A percentile compares a stretch with the other conserved stretches of the same genome.
phyloP scores from a whole-genome alignment of 2,329 filamentous ascomycete genomes.

The Dactylellina cionopaga region DNA sequence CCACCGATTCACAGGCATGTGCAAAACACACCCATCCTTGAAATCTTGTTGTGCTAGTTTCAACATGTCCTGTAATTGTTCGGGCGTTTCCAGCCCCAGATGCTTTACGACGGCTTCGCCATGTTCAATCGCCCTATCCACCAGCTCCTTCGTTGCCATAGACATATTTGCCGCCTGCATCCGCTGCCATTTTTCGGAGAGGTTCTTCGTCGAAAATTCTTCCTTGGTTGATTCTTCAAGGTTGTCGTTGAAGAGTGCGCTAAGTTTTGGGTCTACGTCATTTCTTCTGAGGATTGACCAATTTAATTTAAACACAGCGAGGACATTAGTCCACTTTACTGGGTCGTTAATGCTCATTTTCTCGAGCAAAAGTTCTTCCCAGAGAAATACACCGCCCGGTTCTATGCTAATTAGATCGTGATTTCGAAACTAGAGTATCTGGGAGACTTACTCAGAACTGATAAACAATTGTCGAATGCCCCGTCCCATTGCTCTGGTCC shows the following conservation, averaged over 20 bases:
- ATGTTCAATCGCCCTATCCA: constrained; percentile 10
- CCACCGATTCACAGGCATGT: constrained; percentile 37
- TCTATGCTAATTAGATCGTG: not conserved
- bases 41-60: constrained; percentile 27
- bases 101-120: constrained; percentile 18
- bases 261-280: constrained; percentile 32
- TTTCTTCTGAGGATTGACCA: constrained; percentile 33
- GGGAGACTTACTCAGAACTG: constrained; percentile 12
- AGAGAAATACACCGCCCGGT: constrained; percentile 13
- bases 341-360: constrained; percentile 27
- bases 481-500: constrained; percentile 35
- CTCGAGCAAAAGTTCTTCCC: constrained; percentile 30
- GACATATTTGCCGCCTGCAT: constrained; percentile 31
- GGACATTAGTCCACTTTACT: constrained; percentile 13
- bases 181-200: constrained; percentile 26
- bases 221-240: constrained; percentile 15
- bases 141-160: constrained; percentile 22
- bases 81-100: constrained; percentile 14
- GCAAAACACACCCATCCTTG: constrained; percentile 23
- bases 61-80: constrained; percentile 16
- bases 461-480: constrained; percentile 22
- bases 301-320: constrained; percentile 24
- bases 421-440: not conserved
- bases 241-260: constrained; percentile 7
- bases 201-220: constrained; percentile 16